Conservation (phyloP, 2,329 filamentous ascomycete species). For the Leptodontidium sp. region DNA sequence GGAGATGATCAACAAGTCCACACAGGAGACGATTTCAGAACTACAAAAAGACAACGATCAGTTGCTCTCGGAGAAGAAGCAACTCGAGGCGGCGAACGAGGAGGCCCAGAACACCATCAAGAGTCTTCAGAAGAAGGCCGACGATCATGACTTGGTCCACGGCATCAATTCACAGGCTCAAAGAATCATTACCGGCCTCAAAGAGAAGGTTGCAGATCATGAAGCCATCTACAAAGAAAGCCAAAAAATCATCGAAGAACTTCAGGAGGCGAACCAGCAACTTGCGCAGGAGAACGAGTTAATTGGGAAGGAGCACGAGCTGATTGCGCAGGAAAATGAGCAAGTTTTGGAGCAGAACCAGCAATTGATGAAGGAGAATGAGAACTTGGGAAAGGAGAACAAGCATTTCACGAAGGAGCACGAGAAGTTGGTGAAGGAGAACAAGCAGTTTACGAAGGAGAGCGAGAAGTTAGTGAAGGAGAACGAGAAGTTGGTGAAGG, state of each 20-base stretch:
- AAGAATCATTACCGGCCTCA: not conserved
- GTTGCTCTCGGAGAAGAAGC: constrained; percentile 22
- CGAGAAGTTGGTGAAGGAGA: not conserved
- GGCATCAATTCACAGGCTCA: constrained; percentile 6
- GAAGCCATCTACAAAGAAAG: constrained; percentile 3
- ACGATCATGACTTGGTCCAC: not conserved
- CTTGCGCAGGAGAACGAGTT: constrained; percentile 1
- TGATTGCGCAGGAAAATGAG: constrained; percentile 1
- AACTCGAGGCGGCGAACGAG: constrained; percentile 12
- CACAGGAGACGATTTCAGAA: constrained; percentile 10
- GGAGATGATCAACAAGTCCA: constrained; percentile 14
- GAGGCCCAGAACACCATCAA: not conserved
- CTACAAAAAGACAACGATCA: constrained; percentile 18
- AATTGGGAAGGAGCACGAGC: not conserved
- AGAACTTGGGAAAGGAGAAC: constrained; percentile 3
- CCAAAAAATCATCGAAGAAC: not conserved
- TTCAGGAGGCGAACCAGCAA: constrained; percentile 1
- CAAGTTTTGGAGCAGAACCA: not conserved
- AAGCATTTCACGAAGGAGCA: not conserved
- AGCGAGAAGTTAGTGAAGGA: not conserved
- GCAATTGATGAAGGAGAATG: not conserved
- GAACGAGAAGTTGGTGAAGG: not conserved
- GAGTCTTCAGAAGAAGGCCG: not conserved
- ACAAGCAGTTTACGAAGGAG: not conserved
- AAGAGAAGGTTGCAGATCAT: constrained; percentile 10